Conservation (phyloP, 805 yeast species). For the Kodamaea lidongshanica region DNA sequence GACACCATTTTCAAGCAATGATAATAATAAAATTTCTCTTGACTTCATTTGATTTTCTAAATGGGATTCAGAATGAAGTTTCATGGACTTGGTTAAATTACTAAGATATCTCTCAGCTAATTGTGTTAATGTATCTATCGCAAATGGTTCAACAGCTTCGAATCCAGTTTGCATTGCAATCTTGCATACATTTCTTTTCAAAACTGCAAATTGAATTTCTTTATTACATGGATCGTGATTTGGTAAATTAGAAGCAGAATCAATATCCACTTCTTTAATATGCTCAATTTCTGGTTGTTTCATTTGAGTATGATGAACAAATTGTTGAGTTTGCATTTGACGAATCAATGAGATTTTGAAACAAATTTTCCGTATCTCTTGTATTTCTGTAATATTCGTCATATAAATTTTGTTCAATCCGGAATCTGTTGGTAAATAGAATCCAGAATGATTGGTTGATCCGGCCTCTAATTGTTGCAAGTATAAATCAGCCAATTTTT, state of each 20-base stretch:
- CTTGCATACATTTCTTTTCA: constrained; percentile 67
- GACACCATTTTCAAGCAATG: constrained; percentile 82
- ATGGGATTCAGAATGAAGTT: constrained; percentile 61
- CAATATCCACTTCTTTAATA: constrained; percentile 68
- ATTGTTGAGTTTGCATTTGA: constrained; percentile 82
- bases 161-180: constrained; percentile 89
- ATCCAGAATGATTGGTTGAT: constrained; percentile 21
- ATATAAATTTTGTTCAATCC: constrained; percentile 60
- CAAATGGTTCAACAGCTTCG: constrained; percentile 73
- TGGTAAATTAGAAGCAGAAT: constrained; percentile 66
- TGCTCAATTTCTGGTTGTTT: constrained; percentile 60
- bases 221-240: constrained; percentile 59
- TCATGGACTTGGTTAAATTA: constrained; percentile 66
- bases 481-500: constrained; percentile 28
- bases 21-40: constrained; percentile 47
- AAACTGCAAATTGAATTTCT: constrained; percentile 57
- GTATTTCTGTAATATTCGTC: constrained; percentile 71
- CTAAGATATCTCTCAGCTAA: constrained; percentile 75
- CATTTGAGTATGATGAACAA: constrained; percentile 67
- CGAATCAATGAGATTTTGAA: constrained; percentile 82
- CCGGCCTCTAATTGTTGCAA: constrained; percentile 23
- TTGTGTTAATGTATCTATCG: constrained; percentile 74
- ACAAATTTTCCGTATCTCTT: constrained; percentile 80
- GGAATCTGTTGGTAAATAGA: constrained; percentile 32
- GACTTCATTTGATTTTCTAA: constrained; percentile 37